Base-by-base conservation (phyloP, 495 filamentous ascomycete genomes). In the Penicillium pulvis region DNA sequence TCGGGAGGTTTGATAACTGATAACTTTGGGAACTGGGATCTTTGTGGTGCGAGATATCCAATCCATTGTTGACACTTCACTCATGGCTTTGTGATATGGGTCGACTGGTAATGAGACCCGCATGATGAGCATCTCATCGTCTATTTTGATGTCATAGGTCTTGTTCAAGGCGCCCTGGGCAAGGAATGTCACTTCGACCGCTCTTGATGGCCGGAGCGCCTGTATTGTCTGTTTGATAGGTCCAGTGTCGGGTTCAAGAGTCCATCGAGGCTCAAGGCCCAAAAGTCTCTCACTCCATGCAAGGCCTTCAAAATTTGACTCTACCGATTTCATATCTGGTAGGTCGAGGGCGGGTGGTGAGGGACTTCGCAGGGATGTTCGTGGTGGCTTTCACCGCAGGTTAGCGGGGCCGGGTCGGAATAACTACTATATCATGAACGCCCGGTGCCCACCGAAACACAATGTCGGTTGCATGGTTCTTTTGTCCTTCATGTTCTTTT, bases 21-120 rank as follows among this genome's bases (percentile, higher is more conserved):
- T n/a, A n/a, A n/a, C n/a, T 2, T 64, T 62, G 6, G 85, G 81
- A 0, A 85, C 75, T 0, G 83, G 85, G 3, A 86, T 69, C 6
- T 63, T 64, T n/a, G 83, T 83, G 35, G 66, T 63, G 24, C 65
- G 59, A 16, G 67, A 58, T 5, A 87, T 61, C 59, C 74, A 83
- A 7, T 67, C 66, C 8, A 85, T 70, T 0, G 85, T 87, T 2
- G 81, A 76, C 3, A 81, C 83, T 58, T 87, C 84, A 56, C 81
- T 82, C 14, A 71, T 71, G 2, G 72, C 81, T 67, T 85, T 86
- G 58, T 68, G 68, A 41, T 56, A 61, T 0, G 83, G 82, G 47
- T 82, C 74, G 35, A 87, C 75, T 0, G 83, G 85, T n/a, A 86
- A 66, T 1, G 70, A 72, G 3, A 85, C 67, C 11, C 83, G 81